Base-by-base conservation (phyloP, 2,329 filamentous ascomycete species). In the Claviceps fusiformis region DNA sequence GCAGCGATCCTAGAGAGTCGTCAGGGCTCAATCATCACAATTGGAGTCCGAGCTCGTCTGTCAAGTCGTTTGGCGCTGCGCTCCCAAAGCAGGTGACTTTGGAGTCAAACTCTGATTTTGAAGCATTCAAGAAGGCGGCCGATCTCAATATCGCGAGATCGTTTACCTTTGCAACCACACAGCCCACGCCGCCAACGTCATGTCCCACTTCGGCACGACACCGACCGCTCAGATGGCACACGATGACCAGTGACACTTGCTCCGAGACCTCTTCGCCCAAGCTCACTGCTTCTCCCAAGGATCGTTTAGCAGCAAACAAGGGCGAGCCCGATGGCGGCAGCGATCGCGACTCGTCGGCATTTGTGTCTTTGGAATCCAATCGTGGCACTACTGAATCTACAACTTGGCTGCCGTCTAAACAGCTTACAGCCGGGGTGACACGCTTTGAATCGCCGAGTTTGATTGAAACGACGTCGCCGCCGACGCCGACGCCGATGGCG, bases 91-190 rank as follows among this genome's bases (percentile, higher is more conserved):
- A 84, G 59, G 72, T 89, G 7, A 79, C 87, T 0, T 72, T 89
- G 52, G 86, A 92, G 62, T 81, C 85, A 39, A 90, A 91, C 62
- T 80, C 86, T 7, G 85, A 90, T n/a, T 92, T 87, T 59, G 88
- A 92, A 66, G 85, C 86, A 2, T 92, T 95, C 66, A 78, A 77
- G 61, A 81, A 78, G 59, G 85, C 89, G 63, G 79, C 82, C n/a
- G 87, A 91, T 63, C 75, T 79, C 41, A 84, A 83, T 61, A 71
- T 72, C 47, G 69, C 72, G 51, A 73, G 68, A 50, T 65, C 70
- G 0, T 70, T 70, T 44, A 81, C 67, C 39, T 67, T 85, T 9
- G 69, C 72, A 56, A 67, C 71, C 49, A 62, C 74, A 1, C 73
- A 78, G 56, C 77, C 80, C 58, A 67, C 70, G 29, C 69, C 70